Conservation (phyloP, 1,284 basidiomycete genomes). For the Cutaneotrichosporon dermatis region DNA sequence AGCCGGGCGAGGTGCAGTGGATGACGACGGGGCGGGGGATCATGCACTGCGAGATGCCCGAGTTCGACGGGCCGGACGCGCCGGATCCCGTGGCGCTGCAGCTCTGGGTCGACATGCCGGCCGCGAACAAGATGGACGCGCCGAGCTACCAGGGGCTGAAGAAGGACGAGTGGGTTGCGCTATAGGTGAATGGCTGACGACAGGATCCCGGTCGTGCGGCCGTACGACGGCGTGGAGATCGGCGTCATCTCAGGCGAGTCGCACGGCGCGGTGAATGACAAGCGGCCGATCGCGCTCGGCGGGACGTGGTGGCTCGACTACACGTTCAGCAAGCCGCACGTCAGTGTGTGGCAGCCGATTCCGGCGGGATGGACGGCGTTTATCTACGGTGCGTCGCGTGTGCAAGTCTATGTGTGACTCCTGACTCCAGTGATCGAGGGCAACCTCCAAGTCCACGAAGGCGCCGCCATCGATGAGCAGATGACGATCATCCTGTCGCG, state of each 20-base stretch:
- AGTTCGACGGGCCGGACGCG: slow-evolving; percentile 34
- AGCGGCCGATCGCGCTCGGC: slow-evolving; percentile 57
- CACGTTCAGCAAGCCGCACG: slow-evolving; percentile 58
- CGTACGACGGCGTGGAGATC: slow-evolving; percentile 56
- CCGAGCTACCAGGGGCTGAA: slow-evolving; percentile 53
- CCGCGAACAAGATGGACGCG: slow-evolving; percentile 72
- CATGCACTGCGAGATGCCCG: slow-evolving; percentile 84
- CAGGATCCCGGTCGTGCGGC: slow-evolving; percentile 72
- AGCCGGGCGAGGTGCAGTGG: slow-evolving; percentile 85
- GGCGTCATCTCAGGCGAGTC: slow-evolving; percentile 80
- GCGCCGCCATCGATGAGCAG: slow-evolving; percentile 56
- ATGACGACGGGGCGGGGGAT: slow-evolving; percentile 72
- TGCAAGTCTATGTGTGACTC: neutral
- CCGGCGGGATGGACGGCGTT: slow-evolving; percentile 80
- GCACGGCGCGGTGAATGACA: slow-evolving; percentile 58
- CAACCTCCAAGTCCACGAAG: slow-evolving; percentile 1
- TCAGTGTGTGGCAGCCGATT: slow-evolving; percentile 73
- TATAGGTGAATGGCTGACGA: neutral
- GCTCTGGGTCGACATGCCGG: slow-evolving; percentile 90
- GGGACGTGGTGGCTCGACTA: slow-evolving; percentile 91
- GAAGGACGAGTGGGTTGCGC: slow-evolving; percentile 15
- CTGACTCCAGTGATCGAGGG: slow-evolving; percentile 14
- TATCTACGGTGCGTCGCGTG: slow-evolving; percentile 59
- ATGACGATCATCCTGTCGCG: slow-evolving; percentile 62
- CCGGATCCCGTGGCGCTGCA: slow-evolving; percentile 62